Evolutionary conservation across 1,284 basidiomycete species (phyloP), one percentile per base, ranked within the genome.

Genomic region (Ceratobasidium sp.): DNA sequence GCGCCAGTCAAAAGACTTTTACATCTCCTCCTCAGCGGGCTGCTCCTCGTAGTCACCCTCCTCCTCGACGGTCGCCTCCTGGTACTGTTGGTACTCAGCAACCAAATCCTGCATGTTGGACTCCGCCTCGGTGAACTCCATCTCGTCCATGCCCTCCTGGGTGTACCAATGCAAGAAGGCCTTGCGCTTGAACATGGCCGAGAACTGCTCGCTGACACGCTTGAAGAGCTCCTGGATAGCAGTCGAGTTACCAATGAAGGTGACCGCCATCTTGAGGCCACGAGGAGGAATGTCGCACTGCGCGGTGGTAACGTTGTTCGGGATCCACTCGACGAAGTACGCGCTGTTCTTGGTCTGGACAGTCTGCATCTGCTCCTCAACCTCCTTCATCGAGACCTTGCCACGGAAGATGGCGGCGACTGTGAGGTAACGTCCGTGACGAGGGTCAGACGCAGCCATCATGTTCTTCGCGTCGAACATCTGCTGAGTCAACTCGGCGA

Each of bases 121-220:
- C 84, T 98, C 95, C 73, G 95, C 95, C 84, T 98, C 95, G 76
- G 95, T 96, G 87, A 94, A 94, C 88, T 95, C 95, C 91, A 98
- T 95, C 88, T 98, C 96, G 84, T 98, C 96, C 96, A 98, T 98
- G 83, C 96, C 96, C 87, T 97, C 95, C 81, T 96, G 94, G 55
- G 95, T 98, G 85, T 98, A 97, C 94, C 96, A 98, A 84, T 98
- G 96, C 88, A 98, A 91, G 91, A 98, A 98, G 52, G 96, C 96
- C 87, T 98, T 98, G 82, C 96, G 88, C 76, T 96, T 93, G 91
- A 98, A 98, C 97, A 98, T 98, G 83, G 94, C 94, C 75, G 93
- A 94, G 89, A 98, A 98, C 83, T 98, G 96, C 82, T 96, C 94
- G 78, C 90, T 92, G 81, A 97, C 94, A 85, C 96, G 95, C 87